Evolutionary conservation across 1,284 basidiomycete species (phyloP).

Genomic region (Amylostereum areolatum): DNA sequence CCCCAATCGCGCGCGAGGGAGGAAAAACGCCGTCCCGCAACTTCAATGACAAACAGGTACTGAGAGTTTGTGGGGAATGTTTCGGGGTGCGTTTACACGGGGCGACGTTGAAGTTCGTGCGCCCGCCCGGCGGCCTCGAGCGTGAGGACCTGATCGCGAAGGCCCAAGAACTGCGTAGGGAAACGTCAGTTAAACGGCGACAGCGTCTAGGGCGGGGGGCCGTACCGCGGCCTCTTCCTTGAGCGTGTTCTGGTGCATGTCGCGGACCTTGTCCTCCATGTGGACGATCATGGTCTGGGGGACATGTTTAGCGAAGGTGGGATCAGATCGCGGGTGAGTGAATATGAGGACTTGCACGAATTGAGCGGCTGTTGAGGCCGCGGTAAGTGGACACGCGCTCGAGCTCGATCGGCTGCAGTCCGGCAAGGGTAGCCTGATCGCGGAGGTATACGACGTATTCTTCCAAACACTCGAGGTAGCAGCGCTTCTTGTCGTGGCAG

Average conservation of each 20-base stretch:
- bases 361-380: constrained; percentile 54
- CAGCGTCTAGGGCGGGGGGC: not conserved
- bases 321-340: not conserved
- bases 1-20: too few species aligned
- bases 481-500: constrained; percentile 69
- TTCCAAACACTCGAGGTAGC: constrained; percentile 66
- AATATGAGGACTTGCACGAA: constrained; percentile 27
- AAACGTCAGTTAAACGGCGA: not conserved
- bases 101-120: constrained; percentile 1
- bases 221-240: constrained; percentile 50
- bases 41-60: too few species aligned
- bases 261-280: constrained; percentile 49
- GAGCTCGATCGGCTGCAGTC: constrained; percentile 40
- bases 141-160: constrained; percentile 15
- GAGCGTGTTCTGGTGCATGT: constrained; percentile 40
- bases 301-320: not conserved
- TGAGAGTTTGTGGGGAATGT: too few species aligned
- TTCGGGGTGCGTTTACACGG: too few species aligned
- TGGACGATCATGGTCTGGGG: constrained; percentile 50
- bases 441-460: constrained; percentile 62
- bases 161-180: constrained; percentile 18
- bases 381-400: constrained; percentile 50
- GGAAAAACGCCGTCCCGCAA: too few species aligned
- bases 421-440: constrained; percentile 48
- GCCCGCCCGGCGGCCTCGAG: not conserved